A percentile compares a stretch with the other conserved stretches of the same genome.
Evolutionary conservation across 2,329 filamentous ascomycete species (phyloP).

Genomic region (Fusarium sambucinum): DNA sequence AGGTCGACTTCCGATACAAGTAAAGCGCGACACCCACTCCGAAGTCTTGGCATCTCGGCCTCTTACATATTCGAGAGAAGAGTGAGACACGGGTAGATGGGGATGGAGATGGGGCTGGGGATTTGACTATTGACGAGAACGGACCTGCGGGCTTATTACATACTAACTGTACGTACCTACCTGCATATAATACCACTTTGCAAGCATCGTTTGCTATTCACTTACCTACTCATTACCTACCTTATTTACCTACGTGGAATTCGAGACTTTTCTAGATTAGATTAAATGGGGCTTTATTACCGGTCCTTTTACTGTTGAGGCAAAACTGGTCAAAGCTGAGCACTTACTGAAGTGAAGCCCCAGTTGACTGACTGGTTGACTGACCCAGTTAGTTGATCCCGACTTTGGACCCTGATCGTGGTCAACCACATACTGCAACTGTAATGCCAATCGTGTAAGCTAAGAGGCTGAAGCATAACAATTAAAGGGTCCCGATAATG

Average conservation of each 20-base stretch:
- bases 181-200: not conserved
- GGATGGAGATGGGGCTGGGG: not conserved
- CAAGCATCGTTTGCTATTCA: not conserved
- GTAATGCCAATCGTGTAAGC: slow-evolving; percentile 34
- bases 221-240: not conserved
- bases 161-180: not conserved
- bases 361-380: slow-evolving; percentile 4
- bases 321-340: slow-evolving; percentile 8
- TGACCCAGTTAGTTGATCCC: not conserved
- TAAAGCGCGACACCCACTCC: slow-evolving; percentile 34
- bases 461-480: slow-evolving; percentile 24
- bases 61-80: slow-evolving; percentile 6
- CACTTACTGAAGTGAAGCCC: slow-evolving; percentile 13
- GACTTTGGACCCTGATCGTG: slow-evolving; percentile 10
- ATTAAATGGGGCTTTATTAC: not conserved
- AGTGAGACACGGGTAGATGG: slow-evolving; percentile 4
- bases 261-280: slow-evolving; percentile 1
- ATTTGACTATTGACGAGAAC: not conserved
- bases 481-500: slow-evolving; percentile 19
- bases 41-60: slow-evolving; percentile 22
- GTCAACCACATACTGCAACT: slow-evolving; percentile 15
- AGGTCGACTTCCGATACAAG: slow-evolving; percentile 42
- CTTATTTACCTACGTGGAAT: not conserved
- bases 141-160: not conserved
- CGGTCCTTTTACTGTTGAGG: slow-evolving; percentile 9